phyloP scores from a whole-genome alignment of 768 basidiomycete genomes.

The Lenzites betulinus region DNA sequence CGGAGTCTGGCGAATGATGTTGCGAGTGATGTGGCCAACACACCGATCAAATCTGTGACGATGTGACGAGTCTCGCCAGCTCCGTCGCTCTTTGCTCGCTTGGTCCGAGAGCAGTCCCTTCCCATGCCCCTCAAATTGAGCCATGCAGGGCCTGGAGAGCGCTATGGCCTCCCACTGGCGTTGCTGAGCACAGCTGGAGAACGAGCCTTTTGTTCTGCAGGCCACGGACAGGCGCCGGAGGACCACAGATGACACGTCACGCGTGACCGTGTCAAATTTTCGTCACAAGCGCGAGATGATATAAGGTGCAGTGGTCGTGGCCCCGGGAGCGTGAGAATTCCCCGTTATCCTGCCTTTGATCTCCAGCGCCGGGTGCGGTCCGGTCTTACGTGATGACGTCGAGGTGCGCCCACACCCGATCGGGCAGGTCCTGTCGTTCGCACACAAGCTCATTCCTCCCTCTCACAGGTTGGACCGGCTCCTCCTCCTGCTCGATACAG shows the following conservation, averaged over 20 bases:
- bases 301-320: constrained; percentile 52
- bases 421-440: constrained; percentile 20
- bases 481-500: constrained; percentile 92
- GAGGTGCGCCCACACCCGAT: constrained; percentile 46
- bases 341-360: constrained; percentile 46
- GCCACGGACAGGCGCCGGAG: constrained; percentile 14
- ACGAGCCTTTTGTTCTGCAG: constrained; percentile 1
- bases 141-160: too few relatives aligned
- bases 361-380: constrained; percentile 49
- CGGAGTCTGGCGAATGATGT: not conserved
- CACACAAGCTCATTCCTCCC: not conserved
- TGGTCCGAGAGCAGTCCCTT: too few relatives aligned
- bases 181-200: not conserved
- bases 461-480: constrained; percentile 87
- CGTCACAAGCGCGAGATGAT: constrained; percentile 53
- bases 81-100: not conserved
- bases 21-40: constrained; percentile 11
- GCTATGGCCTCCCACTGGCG: not conserved
- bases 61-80: constrained; percentile 1
- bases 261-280: constrained; percentile 42
- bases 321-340: constrained; percentile 44
- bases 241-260: constrained; percentile 29
- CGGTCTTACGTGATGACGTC: constrained; percentile 71
- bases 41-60: constrained; percentile 12
- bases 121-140: too few relatives aligned